Evolutionary conservation across 2,329 filamentous ascomycete genomes (phyloP).

Genomic region (Calonectria ilicicola): DNA sequence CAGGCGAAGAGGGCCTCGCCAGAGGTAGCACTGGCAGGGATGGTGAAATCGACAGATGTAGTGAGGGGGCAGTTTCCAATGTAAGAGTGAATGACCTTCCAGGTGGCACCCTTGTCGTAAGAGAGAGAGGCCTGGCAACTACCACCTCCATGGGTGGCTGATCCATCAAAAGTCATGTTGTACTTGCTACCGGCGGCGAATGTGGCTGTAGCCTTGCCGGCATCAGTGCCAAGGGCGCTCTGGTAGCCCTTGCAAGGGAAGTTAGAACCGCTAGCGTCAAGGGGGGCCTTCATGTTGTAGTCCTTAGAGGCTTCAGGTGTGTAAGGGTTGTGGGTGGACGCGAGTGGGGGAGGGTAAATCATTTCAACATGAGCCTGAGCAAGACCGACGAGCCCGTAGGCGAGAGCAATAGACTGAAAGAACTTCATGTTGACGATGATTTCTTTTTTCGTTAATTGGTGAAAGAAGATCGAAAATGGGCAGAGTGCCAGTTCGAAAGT

Average conservation of each 20-base stretch:
- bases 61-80: constrained; percentile 65
- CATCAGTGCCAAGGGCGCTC: constrained; percentile 58
- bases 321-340: constrained; percentile 64
- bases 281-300: constrained; percentile 78
- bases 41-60: constrained; percentile 71
- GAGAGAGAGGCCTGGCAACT: constrained; percentile 83
- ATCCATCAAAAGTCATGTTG: constrained; percentile 73
- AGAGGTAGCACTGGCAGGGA: constrained; percentile 73
- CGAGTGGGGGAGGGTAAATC: constrained; percentile 63
- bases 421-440: constrained; percentile 55
- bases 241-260: constrained; percentile 82
- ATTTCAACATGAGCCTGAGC: constrained; percentile 69
- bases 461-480: constrained; percentile 7
- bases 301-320: constrained; percentile 63
- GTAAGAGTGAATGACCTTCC: constrained; percentile 74
- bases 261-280: constrained; percentile 70
- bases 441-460: background rate
- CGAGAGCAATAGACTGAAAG: constrained; percentile 50
- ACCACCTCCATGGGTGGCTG: constrained; percentile 74
- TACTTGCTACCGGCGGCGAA: constrained; percentile 73
- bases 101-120: constrained; percentile 77
- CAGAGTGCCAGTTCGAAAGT: constrained; percentile 1
- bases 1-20: constrained; percentile 77
- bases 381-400: constrained; percentile 57
- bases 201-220: constrained; percentile 66